Conservation (phyloP, 768 basidiomycete genomes). For the Lyophyllum shimeji region DNA sequence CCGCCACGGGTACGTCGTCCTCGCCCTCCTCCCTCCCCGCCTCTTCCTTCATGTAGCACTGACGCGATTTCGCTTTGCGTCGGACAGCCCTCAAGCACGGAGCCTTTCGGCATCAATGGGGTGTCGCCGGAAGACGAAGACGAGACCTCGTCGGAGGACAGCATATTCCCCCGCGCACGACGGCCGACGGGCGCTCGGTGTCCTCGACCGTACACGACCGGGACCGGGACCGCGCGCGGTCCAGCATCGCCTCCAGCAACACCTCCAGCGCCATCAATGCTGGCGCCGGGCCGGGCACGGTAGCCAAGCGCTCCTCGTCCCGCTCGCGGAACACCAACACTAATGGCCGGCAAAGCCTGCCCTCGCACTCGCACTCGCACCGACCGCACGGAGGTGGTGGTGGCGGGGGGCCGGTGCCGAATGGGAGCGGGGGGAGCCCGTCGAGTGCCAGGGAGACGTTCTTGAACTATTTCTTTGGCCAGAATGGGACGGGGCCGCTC, state of each 20-base stretch:
- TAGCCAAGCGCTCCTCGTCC: conserved; percentile 35
- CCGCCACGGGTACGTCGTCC: conserved; percentile 52
- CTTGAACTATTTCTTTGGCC: conserved; percentile 97
- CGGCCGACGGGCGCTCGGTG: conserved; percentile 64
- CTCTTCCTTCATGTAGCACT: conserved; percentile 11
- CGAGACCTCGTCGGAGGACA: conserved; percentile 61
- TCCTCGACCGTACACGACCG: conserved; percentile 81
- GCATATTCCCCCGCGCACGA: conserved; percentile 46
- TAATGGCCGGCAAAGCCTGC: conserved; percentile 20
- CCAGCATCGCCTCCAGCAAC: conserved; percentile 35
- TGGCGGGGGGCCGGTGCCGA: conserved; percentile 20
- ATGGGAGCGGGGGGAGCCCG: conserved; percentile 36
- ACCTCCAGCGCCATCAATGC: conserved; percentile 25
- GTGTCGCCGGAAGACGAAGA: conserved; percentile 53
- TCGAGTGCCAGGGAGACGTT: conserved; percentile 84
- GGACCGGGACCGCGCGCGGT: conserved; percentile 66
- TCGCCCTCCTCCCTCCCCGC: conserved; percentile 3
- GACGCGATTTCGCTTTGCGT: conserved; percentile 13
- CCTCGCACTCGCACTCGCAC: not conserved
- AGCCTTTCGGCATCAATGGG: conserved; percentile 55
- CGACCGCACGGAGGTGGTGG: conserved; percentile 34
- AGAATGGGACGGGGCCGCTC: conserved; percentile 77
- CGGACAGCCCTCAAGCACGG: conserved; percentile 60
- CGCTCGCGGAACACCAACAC: conserved; percentile 16
- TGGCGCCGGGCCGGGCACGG: conserved; percentile 22